phyloP scores from a whole-genome alignment of 306 rosid species.

The Vigna mungo region DNA sequence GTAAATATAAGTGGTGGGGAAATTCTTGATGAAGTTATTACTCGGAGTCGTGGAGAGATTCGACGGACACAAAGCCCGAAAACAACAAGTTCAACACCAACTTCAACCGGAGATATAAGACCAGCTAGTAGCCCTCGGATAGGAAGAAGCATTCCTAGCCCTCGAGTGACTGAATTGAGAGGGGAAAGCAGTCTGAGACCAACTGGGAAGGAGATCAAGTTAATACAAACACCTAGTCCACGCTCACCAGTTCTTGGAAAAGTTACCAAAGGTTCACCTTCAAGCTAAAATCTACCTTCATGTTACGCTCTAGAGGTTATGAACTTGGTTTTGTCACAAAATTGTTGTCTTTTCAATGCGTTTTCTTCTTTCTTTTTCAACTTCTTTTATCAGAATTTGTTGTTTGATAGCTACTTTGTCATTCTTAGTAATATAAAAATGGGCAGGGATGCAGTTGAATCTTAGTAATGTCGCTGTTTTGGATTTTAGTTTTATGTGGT shows the following conservation, averaged over 20 bases:
- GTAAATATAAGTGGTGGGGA: slow-evolving; percentile 67
- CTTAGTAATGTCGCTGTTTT: slow-evolving; percentile 31
- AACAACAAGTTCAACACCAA: slow-evolving; percentile 74
- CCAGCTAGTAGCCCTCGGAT: slow-evolving; percentile 63
- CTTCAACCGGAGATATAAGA: slow-evolving; percentile 58
- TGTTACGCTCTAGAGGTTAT: slow-evolving; percentile 68
- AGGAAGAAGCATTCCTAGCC: slow-evolving; percentile 54
- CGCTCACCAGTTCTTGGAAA: slow-evolving; percentile 57
- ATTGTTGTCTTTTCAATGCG: slow-evolving; percentile 36
- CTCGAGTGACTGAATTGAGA: slow-evolving; percentile 62
- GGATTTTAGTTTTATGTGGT: slow-evolving; percentile 12
- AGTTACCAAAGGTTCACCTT: slow-evolving; percentile 47
- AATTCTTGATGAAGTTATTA: slow-evolving; percentile 85
- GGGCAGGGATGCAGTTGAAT: slow-evolving; percentile 50
- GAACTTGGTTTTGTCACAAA: slow-evolving; percentile 40
- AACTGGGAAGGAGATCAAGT: slow-evolving; percentile 49
- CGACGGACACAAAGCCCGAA: slow-evolving; percentile 76
- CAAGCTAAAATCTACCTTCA: slow-evolving; percentile 34
- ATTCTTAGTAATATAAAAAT: slow-evolving; percentile 38
- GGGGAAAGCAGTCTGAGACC: slow-evolving; percentile 60
- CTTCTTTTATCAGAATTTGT: slow-evolving; percentile 33
- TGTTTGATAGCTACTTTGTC: slow-evolving; percentile 40
- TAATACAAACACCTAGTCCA: slow-evolving; percentile 57
- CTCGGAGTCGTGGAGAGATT: slow-evolving; percentile 93
- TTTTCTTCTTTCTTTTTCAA: slow-evolving; percentile 29